phyloP scores from a whole-genome alignment of 805 yeast genomes.

The Lipomyces sp. region DNA sequence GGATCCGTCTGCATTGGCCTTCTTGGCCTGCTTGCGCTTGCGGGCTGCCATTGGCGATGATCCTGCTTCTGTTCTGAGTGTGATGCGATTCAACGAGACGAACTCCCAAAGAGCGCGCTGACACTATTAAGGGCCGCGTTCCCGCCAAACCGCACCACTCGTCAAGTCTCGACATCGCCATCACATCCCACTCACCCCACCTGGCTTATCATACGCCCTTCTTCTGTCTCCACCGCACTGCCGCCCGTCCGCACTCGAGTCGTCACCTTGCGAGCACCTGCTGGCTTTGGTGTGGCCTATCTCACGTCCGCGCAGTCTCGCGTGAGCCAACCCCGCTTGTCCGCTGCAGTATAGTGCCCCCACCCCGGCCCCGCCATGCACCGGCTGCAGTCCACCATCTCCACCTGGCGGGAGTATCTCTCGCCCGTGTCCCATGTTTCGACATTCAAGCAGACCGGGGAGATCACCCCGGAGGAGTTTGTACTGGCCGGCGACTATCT shows the following conservation, averaged over 20 bases:
- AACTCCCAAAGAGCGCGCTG: no score
- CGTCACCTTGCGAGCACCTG: no score
- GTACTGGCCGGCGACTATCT: constrained; percentile 91
- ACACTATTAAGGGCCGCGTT: no score
- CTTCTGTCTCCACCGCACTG: no score
- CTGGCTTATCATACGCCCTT: no score
- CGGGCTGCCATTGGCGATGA: constrained; percentile 2
- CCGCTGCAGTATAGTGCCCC: neutral
- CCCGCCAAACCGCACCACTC: no score
- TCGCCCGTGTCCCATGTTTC: constrained; percentile 90
- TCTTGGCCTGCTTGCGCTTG: constrained; percentile 1
- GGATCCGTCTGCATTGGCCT: neutral
- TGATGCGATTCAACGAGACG: neutral
- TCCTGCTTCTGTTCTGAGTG: neutral
- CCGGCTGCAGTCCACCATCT: constrained; percentile 61
- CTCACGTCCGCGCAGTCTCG: no score
- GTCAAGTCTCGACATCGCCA: no score
- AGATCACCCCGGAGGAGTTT: constrained; percentile 93
- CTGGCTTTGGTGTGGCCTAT: no score
- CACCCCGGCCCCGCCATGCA: constrained; percentile 40
- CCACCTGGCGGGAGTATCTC: constrained; percentile 83
- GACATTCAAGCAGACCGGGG: constrained; percentile 81
- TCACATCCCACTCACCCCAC: no score
- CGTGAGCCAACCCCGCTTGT: no score
- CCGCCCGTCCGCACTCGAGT: no score